A percentile compares a stretch with the other conserved stretches of the same genome.
These are phyloP conservation scores for Apophysomyces trapeziformis DNA, from an alignment of 371 early-diverging fungal genomes.

Conservation along the genomic window DNA sequence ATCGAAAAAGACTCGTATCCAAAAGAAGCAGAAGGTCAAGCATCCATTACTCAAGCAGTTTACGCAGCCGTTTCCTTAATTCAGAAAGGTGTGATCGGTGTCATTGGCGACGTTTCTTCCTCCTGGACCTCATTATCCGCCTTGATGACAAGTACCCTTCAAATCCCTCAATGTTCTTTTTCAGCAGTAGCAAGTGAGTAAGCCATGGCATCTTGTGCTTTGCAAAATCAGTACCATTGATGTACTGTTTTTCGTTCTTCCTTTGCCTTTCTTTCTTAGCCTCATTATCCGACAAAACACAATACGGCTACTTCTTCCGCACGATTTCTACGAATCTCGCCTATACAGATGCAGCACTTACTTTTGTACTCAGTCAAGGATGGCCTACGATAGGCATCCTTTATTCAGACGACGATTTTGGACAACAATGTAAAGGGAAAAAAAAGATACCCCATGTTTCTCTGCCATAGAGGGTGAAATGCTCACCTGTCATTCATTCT, in stretches of 20 bases:
- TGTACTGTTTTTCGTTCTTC: neutral
- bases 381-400: slow-evolving; percentile 59
- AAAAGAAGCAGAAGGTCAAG: slow-evolving; percentile 49
- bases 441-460: neutral
- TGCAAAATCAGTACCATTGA: neutral
- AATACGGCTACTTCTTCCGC: slow-evolving; percentile 62
- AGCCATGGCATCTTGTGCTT: neutral
- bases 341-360: slow-evolving; percentile 56
- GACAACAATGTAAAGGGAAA: slow-evolving; percentile 49
- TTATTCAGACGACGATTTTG: slow-evolving; percentile 56
- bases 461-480: too few species aligned
- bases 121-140: slow-evolving; percentile 63
- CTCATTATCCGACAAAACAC: slow-evolving; percentile 58
- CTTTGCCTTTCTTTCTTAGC: slow-evolving; percentile 30
- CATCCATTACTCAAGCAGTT: slow-evolving; percentile 55
- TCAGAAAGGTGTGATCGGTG: slow-evolving; percentile 59
- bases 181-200: slow-evolving; percentile 61
- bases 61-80: slow-evolving; percentile 60
- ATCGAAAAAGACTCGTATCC: slow-evolving; percentile 65
- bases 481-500: neutral
- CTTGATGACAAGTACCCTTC: slow-evolving; percentile 59
- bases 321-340: slow-evolving; percentile 60
- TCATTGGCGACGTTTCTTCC: slow-evolving; percentile 66
- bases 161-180: slow-evolving; percentile 68
- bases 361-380: slow-evolving; percentile 57